Evolutionary conservation across 2,329 filamentous ascomycete genomes (phyloP), one percentile per base, ranked within the genome.

Genomic region (Plectosphaerella plurivora): DNA sequence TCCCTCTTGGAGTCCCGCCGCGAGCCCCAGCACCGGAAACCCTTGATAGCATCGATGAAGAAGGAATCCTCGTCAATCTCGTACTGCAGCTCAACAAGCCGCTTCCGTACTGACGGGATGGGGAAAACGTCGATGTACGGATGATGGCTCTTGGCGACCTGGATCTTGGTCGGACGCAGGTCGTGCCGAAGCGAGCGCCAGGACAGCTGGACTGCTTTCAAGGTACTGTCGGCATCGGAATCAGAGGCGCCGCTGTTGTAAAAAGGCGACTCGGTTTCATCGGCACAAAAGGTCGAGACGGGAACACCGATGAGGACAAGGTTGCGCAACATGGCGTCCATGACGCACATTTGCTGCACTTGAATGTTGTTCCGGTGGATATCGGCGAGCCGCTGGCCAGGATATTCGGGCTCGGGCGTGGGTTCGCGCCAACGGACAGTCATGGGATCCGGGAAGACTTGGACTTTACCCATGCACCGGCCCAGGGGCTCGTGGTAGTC

Each of bases 221-320:
- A 53, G 11, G 53, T 37, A 24, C 4, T 16, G 9, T 53, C 51
- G 5, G 24, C 10, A 5, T 54, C 42, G 4, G 24, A 46, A 1
- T 42, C 41, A 3, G 37, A 33, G 25, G 18, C 49, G 4, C 42
- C 18, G 3, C 54, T 18, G 4, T 59, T 60, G 47, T 60, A 65
- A 52, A 67, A 67, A 1, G 61, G 62, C 2, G 64, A 67, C 10
- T 55, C 35, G n/a, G 57, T 53, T 25, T 61, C 56, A 1, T 61
- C 57, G 4, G 44, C 56, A 49, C 64, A 67, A 16, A 66, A 51
- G 24, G 54, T 51, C 2, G 61, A 57, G 35, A 60, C 55, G 4
- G 55, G 59, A 18, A 66, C 51, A 5, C 62, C 62, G 11, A 66
- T 45, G 20, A 22, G 16, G 16, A 22, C 45, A 6, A 28, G 33